A percentile compares a stretch with the other conserved stretches of the same genome.
phyloP scores from a whole-genome alignment of 2,329 filamentous ascomycete species.

The Sordariomycetes sp. region DNA sequence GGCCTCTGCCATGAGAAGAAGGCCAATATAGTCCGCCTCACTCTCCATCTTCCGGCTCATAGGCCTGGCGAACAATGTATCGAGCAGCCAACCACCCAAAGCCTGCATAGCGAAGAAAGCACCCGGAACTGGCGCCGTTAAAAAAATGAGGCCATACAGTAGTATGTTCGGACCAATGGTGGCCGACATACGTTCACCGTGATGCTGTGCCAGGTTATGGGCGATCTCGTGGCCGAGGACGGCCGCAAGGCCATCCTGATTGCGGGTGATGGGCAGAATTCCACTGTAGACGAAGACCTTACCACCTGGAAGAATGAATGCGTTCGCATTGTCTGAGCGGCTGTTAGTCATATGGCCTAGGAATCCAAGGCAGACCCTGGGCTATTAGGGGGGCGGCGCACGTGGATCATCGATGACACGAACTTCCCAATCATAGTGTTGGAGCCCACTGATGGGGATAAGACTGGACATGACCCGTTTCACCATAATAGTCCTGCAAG shows the following conservation, averaged over 20 bases:
- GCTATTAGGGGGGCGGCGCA: conserved; percentile 12
- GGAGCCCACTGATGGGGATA: conserved; percentile 52
- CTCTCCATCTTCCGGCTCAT: conserved; percentile 60
- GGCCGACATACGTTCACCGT: conserved; percentile 47
- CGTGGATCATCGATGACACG: conserved; percentile 56
- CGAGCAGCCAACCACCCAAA: conserved; percentile 34
- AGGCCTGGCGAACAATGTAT: conserved; percentile 53
- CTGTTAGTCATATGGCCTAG: not conserved
- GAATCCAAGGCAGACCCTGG: not conserved
- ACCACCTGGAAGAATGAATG: conserved; percentile 65
- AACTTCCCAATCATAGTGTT: conserved; percentile 53
- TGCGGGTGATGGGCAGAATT: conserved; percentile 52
- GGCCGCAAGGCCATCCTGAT: conserved; percentile 57
- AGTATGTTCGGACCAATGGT: conserved; percentile 38
- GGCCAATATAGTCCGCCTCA: conserved; percentile 69
- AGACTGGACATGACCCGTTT: conserved; percentile 51
- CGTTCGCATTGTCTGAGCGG: conserved; percentile 43
- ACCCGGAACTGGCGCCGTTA: conserved; percentile 29
- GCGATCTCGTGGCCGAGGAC: conserved; percentile 72
- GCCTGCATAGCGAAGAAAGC: conserved; percentile 25
- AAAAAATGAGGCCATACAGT: conserved; percentile 32
- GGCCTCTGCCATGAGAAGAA: conserved; percentile 72
- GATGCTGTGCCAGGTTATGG: conserved; percentile 58
- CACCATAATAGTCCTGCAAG: conserved; percentile 33
- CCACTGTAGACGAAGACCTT: conserved; percentile 73